Conservation (phyloP, 805 yeast genomes). For the Zygosaccharomyces rouxii region DNA sequence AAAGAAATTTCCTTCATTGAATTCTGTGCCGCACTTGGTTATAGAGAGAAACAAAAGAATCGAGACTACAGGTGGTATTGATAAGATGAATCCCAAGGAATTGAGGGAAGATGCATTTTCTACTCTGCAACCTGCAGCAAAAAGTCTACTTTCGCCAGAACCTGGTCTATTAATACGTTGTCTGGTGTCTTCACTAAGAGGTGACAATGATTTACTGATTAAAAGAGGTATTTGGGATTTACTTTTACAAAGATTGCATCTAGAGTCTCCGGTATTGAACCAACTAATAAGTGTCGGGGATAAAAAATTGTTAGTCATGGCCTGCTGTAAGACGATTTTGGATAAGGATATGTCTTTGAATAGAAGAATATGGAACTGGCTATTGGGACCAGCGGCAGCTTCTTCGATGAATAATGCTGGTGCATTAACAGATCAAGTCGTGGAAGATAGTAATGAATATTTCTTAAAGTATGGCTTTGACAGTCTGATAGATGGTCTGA, state of each 20-base stretch:
- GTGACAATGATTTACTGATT: slow-evolving; percentile 63
- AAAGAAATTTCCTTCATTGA: slow-evolving; percentile 59
- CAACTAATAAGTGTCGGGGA: slow-evolving; percentile 48
- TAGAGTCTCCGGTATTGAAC: slow-evolving; percentile 56
- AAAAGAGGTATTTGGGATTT: slow-evolving; percentile 88
- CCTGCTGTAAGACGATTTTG: slow-evolving; percentile 64
- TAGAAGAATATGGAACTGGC: slow-evolving; percentile 90
- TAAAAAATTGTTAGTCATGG: slow-evolving; percentile 51
- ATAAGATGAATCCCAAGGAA: slow-evolving; percentile 22
- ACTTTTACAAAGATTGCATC: slow-evolving; percentile 59
- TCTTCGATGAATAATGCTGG: slow-evolving; percentile 5
- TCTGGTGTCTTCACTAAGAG: slow-evolving; percentile 60
- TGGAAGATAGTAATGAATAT: slow-evolving; percentile 35
- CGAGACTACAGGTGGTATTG: slow-evolving; percentile 5
- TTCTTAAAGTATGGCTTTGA: slow-evolving; percentile 56
- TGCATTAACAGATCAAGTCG: slow-evolving; percentile 8
- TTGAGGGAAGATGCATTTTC: slow-evolving; percentile 35
- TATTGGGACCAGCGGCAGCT: slow-evolving; percentile 60
- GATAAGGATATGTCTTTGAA: slow-evolving; percentile 91
- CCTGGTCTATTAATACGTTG: slow-evolving; percentile 76
- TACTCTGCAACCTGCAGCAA: slow-evolving; percentile 46
- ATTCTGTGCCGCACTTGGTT: slow-evolving; percentile 34
- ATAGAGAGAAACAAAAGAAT: slow-evolving; percentile 12
- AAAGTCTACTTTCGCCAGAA: slow-evolving; percentile 64
- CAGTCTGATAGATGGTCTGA: slow-evolving; percentile 49